Percentiles rank a stretch among this genome's conserved stretches.
These are phyloP conservation scores for Debaryomycetaceae sp. DNA, from an alignment of 1,139 yeast genomes.

Conservation along the genomic window DNA sequence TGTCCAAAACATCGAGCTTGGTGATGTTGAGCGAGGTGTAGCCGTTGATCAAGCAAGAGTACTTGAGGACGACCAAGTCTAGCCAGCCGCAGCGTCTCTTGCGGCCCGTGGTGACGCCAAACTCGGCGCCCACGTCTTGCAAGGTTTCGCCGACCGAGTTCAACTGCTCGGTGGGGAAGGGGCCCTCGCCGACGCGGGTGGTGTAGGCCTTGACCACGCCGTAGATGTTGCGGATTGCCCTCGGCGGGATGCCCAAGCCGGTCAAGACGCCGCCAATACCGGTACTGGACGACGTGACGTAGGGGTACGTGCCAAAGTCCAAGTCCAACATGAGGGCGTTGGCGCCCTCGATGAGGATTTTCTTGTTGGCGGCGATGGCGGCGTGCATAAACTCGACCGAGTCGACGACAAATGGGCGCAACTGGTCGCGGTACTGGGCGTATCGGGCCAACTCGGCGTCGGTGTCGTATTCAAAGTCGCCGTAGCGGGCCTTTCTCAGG, in stretches of 20 bases:
- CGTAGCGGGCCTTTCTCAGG: constrained; percentile 82
- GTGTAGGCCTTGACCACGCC: constrained; percentile 99
- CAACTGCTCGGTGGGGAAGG: constrained; percentile 97
- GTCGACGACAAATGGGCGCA: constrained; percentile 90
- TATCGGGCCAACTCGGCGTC: constrained; percentile 73
- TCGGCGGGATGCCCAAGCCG: constrained; percentile 93
- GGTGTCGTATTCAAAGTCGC: constrained; percentile 79
- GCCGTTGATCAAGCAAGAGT: constrained; percentile 86
- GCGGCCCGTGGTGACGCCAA: constrained; percentile 98
- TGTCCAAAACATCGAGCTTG: constrained; percentile 87
- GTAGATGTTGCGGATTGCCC: constrained; percentile 61
- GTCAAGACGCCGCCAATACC: constrained; percentile 98
- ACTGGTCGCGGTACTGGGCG: constrained; percentile 59
- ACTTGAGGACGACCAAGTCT: constrained; percentile 87
- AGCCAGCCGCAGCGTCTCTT: constrained; percentile 99
- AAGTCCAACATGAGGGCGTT: constrained; percentile 96
- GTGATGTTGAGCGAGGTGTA: constrained; percentile 91
- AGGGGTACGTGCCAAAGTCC: constrained; percentile 97
- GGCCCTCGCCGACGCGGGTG: constrained; percentile 98
- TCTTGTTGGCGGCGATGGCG: constrained; percentile 68
- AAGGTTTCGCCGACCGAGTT: constrained; percentile 78
- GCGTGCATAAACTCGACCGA: constrained; percentile 83
- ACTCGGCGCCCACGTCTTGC: constrained; percentile 90
- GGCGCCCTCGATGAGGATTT: constrained; percentile 93
- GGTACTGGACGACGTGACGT: constrained; percentile 90